A percentile compares a stretch with the other conserved stretches of the same genome.
These are phyloP conservation scores for Crataegus laevigata DNA, from an alignment of 306 rosid genomes.

Conservation along the genomic window DNA sequence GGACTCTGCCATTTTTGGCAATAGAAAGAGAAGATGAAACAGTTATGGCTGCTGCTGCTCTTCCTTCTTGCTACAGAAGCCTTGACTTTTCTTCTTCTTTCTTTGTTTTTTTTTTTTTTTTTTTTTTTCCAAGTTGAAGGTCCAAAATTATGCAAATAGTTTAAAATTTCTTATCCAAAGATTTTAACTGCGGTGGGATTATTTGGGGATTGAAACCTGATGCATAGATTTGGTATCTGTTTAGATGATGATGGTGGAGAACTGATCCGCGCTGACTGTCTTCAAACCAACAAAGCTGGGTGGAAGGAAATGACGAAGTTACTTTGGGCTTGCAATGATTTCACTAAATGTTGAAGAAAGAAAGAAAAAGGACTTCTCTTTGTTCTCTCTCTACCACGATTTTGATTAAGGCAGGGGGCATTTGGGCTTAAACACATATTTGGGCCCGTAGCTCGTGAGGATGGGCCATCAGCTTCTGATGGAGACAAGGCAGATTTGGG, in stretches of 20 bases:
- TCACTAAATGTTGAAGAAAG: too few relatives aligned
- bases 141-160: not conserved
- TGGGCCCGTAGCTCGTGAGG: too few relatives aligned
- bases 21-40: slow-evolving; percentile 14
- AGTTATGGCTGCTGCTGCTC: slow-evolving; percentile 27
- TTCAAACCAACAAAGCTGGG: too few relatives aligned
- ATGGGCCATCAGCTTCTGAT: too few relatives aligned
- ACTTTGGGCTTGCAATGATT: too few relatives aligned
- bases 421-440: too few relatives aligned
- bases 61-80: not conserved
- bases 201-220: not conserved
- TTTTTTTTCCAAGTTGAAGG: not conserved
- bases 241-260: slow-evolving; percentile 3
- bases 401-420: too few relatives aligned
- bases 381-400: too few relatives aligned
- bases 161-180: not conserved
- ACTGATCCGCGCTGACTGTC: too few relatives aligned
- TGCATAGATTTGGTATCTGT: not conserved
- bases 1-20: slow-evolving; percentile 23
- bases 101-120: not conserved
- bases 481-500: too few relatives aligned
- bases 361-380: too few relatives aligned
- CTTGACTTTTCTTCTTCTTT: not conserved
- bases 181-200: not conserved
- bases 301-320: too few relatives aligned